Evolutionary conservation across 2,329 filamentous ascomycete genomes (phyloP).

Genomic region (Dothistroma septosporum): DNA sequence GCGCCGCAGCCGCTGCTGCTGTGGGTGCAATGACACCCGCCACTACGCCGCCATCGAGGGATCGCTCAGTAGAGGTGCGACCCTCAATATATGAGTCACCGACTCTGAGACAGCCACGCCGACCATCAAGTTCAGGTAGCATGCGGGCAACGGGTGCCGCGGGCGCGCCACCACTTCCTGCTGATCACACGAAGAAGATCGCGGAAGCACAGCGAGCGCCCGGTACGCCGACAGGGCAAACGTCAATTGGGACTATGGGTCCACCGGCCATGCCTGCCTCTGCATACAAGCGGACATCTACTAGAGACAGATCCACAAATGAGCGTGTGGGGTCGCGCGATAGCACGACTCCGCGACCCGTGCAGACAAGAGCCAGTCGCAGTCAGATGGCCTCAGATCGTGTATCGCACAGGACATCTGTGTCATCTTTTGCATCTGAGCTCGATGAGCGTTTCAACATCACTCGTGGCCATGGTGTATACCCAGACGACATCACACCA

Average conservation of each 20-base stretch:
- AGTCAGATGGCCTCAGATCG: slow-evolving; percentile 15
- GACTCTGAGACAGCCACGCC: slow-evolving; percentile 29
- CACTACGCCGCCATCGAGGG: slow-evolving; percentile 14
- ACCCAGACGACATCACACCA: slow-evolving; percentile 60
- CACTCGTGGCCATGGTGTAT: slow-evolving; percentile 49
- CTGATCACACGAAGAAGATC: slow-evolving; percentile 79
- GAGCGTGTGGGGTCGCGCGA: slow-evolving; percentile 27
- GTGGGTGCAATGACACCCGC: slow-evolving; percentile 13
- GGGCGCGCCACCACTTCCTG: slow-evolving; percentile 62
- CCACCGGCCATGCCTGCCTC: slow-evolving; percentile 82
- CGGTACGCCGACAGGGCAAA: slow-evolving; percentile 25
- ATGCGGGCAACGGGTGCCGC: slow-evolving; percentile 48
- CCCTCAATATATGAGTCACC: slow-evolving; percentile 21
- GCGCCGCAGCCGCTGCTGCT: slow-evolving; percentile 29
- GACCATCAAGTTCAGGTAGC: slow-evolving; percentile 72
- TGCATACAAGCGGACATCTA: slow-evolving; percentile 51
- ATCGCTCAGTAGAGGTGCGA: slow-evolving; percentile 11
- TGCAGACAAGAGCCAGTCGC: slow-evolving; percentile 43
- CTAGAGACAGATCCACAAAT: slow-evolving; percentile 19
- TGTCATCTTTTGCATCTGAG: slow-evolving; percentile 94
- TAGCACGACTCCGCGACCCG: slow-evolving; percentile 57
- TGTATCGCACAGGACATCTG: slow-evolving; percentile 65
- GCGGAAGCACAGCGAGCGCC: slow-evolving; percentile 65
- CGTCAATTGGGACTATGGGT: slow-evolving; percentile 60
- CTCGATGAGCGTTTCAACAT: slow-evolving; percentile 88